These are phyloP conservation scores for Pyrus pyrifolia DNA, from an alignment of 306 rosid species.

Conservation along the genomic window DNA sequence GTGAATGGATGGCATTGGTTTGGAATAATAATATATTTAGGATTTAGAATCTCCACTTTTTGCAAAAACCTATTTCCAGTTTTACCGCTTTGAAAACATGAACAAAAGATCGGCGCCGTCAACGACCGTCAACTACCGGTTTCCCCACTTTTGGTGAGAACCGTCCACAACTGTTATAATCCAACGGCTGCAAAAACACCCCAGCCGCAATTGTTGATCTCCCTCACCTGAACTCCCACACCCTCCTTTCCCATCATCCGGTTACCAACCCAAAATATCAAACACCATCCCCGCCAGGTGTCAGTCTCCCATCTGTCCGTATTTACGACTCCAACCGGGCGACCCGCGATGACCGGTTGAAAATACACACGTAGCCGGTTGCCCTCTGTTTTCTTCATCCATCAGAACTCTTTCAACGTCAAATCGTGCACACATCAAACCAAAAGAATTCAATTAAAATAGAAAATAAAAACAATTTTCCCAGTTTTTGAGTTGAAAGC, in stretches of 20 bases:
- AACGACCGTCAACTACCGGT: constrained; percentile 17
- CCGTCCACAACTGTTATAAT: not conserved
- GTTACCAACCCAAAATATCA: not conserved
- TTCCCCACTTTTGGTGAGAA: not conserved
- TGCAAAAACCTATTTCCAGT: not conserved
- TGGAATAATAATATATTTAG: not conserved
- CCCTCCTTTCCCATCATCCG: not conserved
- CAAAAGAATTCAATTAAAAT: not conserved
- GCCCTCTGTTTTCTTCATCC: constrained; percentile 12
- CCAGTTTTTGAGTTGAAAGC: not conserved
- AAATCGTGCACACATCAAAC: constrained; percentile 6
- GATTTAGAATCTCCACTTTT: not conserved
- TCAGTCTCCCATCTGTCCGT: not conserved
- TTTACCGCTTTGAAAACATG: not conserved
- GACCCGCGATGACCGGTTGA: constrained; percentile 4
- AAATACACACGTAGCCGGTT: constrained; percentile 9
- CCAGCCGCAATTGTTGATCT: constrained; percentile 31
- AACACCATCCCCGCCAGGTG: not conserved
- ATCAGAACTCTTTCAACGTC: not conserved
- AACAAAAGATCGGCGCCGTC: not conserved
- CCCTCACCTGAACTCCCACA: not conserved
- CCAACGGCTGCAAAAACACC: constrained; percentile 4
- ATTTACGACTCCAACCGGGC: not conserved
- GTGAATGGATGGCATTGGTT: no score
- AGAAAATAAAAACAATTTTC: not conserved